phyloP scores from a whole-genome alignment of 495 filamentous ascomycete genomes.

The Bombardia bombarda region DNA sequence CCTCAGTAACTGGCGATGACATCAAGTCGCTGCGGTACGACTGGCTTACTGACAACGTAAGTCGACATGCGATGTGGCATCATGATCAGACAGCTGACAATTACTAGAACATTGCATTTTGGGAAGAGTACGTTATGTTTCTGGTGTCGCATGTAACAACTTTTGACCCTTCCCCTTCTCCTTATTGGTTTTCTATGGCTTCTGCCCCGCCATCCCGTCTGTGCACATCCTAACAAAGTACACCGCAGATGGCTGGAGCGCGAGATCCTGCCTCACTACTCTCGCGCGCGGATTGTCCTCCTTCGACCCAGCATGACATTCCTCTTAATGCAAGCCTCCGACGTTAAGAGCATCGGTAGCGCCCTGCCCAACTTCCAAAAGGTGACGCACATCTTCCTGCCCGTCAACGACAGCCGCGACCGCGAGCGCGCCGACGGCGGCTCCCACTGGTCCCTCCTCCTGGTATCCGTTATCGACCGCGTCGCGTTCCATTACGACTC shows the following conservation, averaged over 20 bases:
- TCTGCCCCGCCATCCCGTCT: neutral
- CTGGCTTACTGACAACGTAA: conserved; percentile 97
- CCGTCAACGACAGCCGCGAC: conserved; percentile 83
- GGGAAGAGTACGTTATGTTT: conserved; percentile 96
- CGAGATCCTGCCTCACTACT: conserved; percentile 68
- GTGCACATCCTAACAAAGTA: conserved; percentile 1
- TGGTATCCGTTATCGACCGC: conserved; percentile 82
- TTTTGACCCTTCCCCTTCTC: neutral
- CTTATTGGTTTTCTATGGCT: conserved; percentile 1
- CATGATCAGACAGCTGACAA: conserved; percentile 7
- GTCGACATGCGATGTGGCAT: conserved; percentile 19
- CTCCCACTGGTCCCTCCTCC: conserved; percentile 87
- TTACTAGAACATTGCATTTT: conserved; percentile 78
- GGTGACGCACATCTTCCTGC: conserved; percentile 93
- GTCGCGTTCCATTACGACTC: conserved; percentile 97
- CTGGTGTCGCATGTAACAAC: neutral
- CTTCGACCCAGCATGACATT: conserved; percentile 91
- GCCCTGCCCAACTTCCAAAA: conserved; percentile 72
- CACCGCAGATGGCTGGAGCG: conserved; percentile 72
- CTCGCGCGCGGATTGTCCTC: conserved; percentile 77
- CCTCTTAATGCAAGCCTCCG: conserved; percentile 75
- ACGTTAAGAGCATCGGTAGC: conserved; percentile 62
- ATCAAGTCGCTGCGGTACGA: conserved; percentile 80
- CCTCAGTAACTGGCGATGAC: conserved; percentile 55
- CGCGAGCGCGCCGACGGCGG: conserved; percentile 75